Percentiles rank a stretch among this genome's conserved stretches.
These are phyloP conservation scores for Cladosporium sp. DNA, from an alignment of 2,329 filamentous ascomycete species.

Conservation along the genomic window DNA sequence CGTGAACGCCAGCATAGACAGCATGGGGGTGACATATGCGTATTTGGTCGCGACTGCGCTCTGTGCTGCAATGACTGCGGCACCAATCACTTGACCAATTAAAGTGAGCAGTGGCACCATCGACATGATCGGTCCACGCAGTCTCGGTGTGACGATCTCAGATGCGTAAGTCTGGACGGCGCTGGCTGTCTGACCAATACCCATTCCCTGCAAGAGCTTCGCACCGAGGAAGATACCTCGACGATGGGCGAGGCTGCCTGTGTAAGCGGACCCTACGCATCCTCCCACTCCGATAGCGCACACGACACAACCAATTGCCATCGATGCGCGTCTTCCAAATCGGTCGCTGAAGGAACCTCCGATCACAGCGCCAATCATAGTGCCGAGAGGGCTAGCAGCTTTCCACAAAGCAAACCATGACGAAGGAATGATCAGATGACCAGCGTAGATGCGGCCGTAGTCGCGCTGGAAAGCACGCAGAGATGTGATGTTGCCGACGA, in stretches of 20 bases:
- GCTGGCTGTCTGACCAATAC: slow-evolving; percentile 48
- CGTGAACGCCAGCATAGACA: slow-evolving; percentile 48
- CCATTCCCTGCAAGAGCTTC: slow-evolving; percentile 49
- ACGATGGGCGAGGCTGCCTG: neutral
- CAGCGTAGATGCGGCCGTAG: neutral
- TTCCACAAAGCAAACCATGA: slow-evolving; percentile 18
- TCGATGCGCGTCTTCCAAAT: slow-evolving; percentile 10
- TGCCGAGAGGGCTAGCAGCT: slow-evolving; percentile 15
- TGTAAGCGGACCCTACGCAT: neutral
- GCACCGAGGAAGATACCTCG: slow-evolving; percentile 37
- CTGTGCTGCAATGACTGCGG: slow-evolving; percentile 44
- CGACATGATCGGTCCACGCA: slow-evolving; percentile 51
- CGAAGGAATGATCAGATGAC: slow-evolving; percentile 17
- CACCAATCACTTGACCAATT: slow-evolving; percentile 51
- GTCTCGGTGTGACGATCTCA: slow-evolving; percentile 49
- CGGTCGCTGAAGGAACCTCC: slow-evolving; percentile 14
- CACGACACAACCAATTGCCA: slow-evolving; percentile 3
- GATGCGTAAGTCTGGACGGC: slow-evolving; percentile 55
- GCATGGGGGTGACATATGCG: slow-evolving; percentile 46
- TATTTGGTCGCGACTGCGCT: slow-evolving; percentile 29
- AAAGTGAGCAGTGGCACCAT: slow-evolving; percentile 53
- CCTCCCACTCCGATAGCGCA: slow-evolving; percentile 16
- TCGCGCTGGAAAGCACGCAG: slow-evolving; percentile 17
- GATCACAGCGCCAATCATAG: slow-evolving; percentile 12
- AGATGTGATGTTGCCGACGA: slow-evolving; percentile 18